Evolutionary conservation across 169 alveolate species (phyloP).

Genomic region (Plasmodium coatneyi): DNA sequence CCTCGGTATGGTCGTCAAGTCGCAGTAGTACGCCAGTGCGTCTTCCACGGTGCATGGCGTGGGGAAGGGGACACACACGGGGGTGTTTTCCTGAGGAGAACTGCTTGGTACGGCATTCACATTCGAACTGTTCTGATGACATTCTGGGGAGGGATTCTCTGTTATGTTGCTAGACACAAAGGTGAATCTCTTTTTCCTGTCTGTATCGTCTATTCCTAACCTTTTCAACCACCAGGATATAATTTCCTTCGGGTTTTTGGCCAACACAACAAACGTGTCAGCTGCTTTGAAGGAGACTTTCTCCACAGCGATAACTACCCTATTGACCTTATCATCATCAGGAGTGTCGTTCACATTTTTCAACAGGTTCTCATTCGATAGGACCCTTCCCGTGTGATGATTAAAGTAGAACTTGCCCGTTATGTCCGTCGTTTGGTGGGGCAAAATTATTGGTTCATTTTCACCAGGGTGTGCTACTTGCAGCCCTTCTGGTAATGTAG

Average conservation of each 20-base stretch:
- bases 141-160: neutral
- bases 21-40: constrained; percentile 82
- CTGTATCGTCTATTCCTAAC: constrained; percentile 53
- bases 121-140: constrained; percentile 49
- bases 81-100: neutral
- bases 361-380: constrained; percentile 41
- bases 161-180: constrained; percentile 77
- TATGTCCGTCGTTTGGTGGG: constrained; percentile 51
- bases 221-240: constrained; percentile 75
- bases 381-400: constrained; percentile 54
- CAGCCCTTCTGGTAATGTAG: neutral
- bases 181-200: constrained; percentile 77
- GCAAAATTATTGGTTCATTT: constrained; percentile 46
- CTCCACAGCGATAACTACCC: constrained; percentile 9
- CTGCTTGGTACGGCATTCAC: constrained; percentile 55
- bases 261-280: constrained; percentile 79
- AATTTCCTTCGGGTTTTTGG: constrained; percentile 78
- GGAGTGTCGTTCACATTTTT: constrained; percentile 11
- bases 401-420: constrained; percentile 76
- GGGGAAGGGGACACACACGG: constrained; percentile 69
- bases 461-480: constrained; percentile 64
- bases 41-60: constrained; percentile 82
- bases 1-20: constrained; percentile 82
- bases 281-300: constrained; percentile 77
- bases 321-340: constrained; percentile 53